Percentiles rank a stretch among this genome's conserved stretches.
phyloP scores from a whole-genome alignment of 2,329 filamentous ascomycete genomes.

The Pyricularia grisea region DNA sequence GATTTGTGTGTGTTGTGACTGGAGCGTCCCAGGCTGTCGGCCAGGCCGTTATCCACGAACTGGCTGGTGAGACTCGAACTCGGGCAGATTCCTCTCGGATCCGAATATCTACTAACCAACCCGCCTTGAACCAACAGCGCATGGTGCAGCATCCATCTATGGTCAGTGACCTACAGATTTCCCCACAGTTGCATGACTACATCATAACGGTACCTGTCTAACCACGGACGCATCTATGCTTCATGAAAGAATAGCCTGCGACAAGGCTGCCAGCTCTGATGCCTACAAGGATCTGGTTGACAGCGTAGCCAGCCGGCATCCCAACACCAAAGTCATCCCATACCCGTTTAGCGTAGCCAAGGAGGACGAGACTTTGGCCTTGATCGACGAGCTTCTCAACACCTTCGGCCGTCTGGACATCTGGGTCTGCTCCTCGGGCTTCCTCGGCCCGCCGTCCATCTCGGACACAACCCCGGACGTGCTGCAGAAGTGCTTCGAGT shows the following conservation, averaged over 20 bases:
- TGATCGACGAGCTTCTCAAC: conserved; percentile 56
- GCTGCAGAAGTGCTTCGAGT: conserved; percentile 48
- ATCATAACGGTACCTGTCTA: neutral
- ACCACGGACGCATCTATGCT: neutral
- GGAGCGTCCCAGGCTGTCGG: conserved; percentile 52
- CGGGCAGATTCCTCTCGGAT: neutral
- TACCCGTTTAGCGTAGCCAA: conserved; percentile 50
- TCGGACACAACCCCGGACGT: conserved; percentile 45
- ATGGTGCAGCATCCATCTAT: conserved; percentile 56
- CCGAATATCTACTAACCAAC: conserved; percentile 7
- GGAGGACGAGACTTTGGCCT: conserved; percentile 48
- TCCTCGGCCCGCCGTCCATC: conserved; percentile 48
- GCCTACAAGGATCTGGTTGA: conserved; percentile 28
- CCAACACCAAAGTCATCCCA: conserved; percentile 50
- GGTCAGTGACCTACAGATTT: conserved; percentile 17
- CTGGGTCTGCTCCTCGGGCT: conserved; percentile 48
- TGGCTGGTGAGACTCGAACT: conserved; percentile 34
- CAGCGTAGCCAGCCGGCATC: conserved; percentile 30
- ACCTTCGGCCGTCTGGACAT: conserved; percentile 49
- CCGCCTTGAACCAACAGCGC: conserved; percentile 31
- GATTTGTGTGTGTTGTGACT: conserved; percentile 56
- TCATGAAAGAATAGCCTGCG: conserved; percentile 31
- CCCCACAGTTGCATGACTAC: neutral
- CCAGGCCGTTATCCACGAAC: conserved; percentile 47
- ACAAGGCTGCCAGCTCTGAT: conserved; percentile 28